Base-by-base conservation (phyloP, 306 rosid species). In the Casuarina equisetifolia region DNA sequence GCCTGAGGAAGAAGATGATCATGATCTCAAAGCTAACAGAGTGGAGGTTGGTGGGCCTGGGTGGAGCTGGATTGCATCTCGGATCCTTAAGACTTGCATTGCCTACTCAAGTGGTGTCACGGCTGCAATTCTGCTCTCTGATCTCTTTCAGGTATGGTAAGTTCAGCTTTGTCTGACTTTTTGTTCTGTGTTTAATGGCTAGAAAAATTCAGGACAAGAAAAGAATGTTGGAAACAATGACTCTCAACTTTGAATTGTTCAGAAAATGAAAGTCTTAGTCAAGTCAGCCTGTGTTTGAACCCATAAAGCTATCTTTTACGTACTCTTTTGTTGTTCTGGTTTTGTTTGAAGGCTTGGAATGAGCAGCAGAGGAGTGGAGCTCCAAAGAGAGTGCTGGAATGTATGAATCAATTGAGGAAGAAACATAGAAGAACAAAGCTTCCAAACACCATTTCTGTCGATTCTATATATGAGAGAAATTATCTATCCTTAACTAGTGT, bases 21-120 rank as follows among this genome's bases (percentile, higher is more conserved):
- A 39, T 19, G 89, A 83, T 70, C 77, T 83, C 13, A 80, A 74
- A 44, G 82, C 81, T 53, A 88, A 76, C 39, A 89, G 67, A 43
- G 45, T 79, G 4, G 81, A 70, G 40, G n/a, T 77, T 40, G 20
- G 40, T 16, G 84, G 83, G 9, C 87, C 91, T 44, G 90, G 97
- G 19, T 92, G 97, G 98, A 89, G 80, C 44, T 94, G 97, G 98
- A 88, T 86, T 62, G 87, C 85, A 6, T 89, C 91, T 72, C 94
- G 91, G 62, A 81, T 94, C 58, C 93, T 94, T 84, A 92, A 84
- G 83, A 89, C 94, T 79, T 94, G 97, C 76, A 9, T 77, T 74
- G 83, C 96, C 75, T 94, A 92, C 79, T 94, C 97, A 4, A 90
- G 96, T 76, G 96, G 95, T 3, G 97, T 92, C 63, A 94, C 97